Evolutionary conservation across 2,329 filamentous ascomycete genomes (phyloP), one percentile per base, ranked within the genome.

Genomic region (Pestalotiopsis sp.): DNA sequence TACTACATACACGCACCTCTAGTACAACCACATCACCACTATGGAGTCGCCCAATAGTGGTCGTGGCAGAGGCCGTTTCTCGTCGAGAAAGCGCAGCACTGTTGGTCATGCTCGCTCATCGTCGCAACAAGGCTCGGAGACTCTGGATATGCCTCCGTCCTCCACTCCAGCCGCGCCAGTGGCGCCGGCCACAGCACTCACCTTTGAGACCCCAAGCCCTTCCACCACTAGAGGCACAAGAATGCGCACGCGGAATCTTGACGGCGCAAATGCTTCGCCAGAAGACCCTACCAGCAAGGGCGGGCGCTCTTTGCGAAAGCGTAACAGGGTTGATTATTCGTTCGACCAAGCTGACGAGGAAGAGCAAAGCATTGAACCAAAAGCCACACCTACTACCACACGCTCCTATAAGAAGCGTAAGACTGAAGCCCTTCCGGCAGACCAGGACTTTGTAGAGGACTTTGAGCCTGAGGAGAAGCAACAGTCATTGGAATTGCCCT

Each of bases 301-400:
- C 65, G 87, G 87, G 63, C 87, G 89, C 77, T 87, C 86, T 41
- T 82, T 90, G 38, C 83, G 87, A 71, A 88, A 86, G 76, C 83
- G 87, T 66, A 80, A 85, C 65, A 86, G 86, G 69, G 82, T 89
- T 71, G 87, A 89, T 77, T 89, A 89, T 80, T 86, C 85, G 41
- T 81, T 84, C 73, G 83, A 85, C 73, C 85, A 87, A 70, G 82
- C 84, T 67, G 85, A 87, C 69, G 86, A 88, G 58, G 77, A 81
- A 38, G 74, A 77, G 23, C 74, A 76, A 23, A 72, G 72, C 38
- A 71, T 73, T 60, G 69, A 69, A 5, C 62, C 72, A 31, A 76
- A 76, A 41, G 52, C 71, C 25, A 76, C 77, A 2, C 68, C 77
- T 64, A 65, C 70, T 61, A 59, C 72, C 45, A 68, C 72, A 39